Evolutionary conservation across 306 rosid genomes (phyloP).

Genomic region (Glycine latifolia): DNA sequence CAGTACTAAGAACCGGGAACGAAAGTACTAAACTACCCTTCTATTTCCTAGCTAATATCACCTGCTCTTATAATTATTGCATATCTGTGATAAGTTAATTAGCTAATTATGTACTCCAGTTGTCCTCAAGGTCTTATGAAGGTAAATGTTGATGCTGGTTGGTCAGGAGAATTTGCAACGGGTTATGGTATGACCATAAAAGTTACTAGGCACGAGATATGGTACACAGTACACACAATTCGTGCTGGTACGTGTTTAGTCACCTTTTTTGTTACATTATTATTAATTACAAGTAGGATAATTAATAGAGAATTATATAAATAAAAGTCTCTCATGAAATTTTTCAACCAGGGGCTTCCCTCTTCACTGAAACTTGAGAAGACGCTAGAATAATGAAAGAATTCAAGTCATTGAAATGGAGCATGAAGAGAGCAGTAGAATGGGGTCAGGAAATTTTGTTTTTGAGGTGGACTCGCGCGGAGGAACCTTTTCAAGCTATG

Average conservation of each 20-base stretch:
- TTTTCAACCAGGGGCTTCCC: too few species aligned
- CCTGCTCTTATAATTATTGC: conserved; percentile 42
- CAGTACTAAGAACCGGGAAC: conserved; percentile 38
- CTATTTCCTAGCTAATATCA: not conserved
- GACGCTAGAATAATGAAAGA: too few species aligned
- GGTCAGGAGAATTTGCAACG: not conserved
- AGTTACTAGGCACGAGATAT: not conserved
- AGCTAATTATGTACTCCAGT: too few species aligned
- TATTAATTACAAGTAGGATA: not conserved
- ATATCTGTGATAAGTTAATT: not conserved
- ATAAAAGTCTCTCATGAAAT: too few species aligned
- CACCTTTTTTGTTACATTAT: not conserved
- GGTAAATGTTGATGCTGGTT: not conserved
- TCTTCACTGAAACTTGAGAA: too few species aligned
- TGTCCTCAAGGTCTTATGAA: too few species aligned
- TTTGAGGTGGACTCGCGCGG: too few species aligned
- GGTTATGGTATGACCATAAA: not conserved
- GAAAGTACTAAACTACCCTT: conserved; percentile 62
- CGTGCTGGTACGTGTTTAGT: not conserved
- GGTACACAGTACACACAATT: not conserved
- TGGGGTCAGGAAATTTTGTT: too few species aligned
- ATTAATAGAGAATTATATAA: too few species aligned
- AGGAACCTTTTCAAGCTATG: too few species aligned
- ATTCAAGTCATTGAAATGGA: too few species aligned
- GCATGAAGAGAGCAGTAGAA: too few species aligned